phyloP scores from a whole-genome alignment of 2,329 filamentous ascomycete genomes.

The Paramyrothecium roridum region DNA sequence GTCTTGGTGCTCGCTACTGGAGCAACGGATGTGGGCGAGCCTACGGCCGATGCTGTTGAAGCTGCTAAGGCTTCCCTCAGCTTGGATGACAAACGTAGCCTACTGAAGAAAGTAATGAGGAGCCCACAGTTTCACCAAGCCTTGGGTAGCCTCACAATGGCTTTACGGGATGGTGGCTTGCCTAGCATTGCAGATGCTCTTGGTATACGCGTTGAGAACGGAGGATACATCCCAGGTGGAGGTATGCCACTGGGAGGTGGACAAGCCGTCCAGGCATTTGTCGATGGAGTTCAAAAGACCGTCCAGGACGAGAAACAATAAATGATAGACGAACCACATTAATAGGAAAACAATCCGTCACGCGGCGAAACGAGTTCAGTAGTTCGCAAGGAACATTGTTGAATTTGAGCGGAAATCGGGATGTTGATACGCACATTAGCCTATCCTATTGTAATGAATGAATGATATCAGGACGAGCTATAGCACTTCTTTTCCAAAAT shows the following conservation, averaged over 20 bases:
- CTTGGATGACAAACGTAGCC: constrained; percentile 71
- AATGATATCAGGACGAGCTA: too few relatives aligned
- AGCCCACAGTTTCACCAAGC: constrained; percentile 92
- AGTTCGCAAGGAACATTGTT: too few relatives aligned
- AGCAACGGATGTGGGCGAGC: constrained; percentile 58
- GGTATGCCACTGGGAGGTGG: constrained; percentile 83
- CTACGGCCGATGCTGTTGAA: constrained; percentile 64
- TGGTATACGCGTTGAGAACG: constrained; percentile 74
- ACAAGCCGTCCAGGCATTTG: constrained; percentile 85
- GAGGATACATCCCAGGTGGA: constrained; percentile 75
- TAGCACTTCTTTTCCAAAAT: too few relatives aligned
- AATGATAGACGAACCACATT: not conserved
- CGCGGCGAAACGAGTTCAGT: too few relatives aligned
- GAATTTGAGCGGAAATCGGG: too few relatives aligned
- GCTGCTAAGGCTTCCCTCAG: constrained; percentile 73
- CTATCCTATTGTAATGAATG: too few relatives aligned
- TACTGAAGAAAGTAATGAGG: constrained; percentile 78
- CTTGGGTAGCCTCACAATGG: constrained; percentile 78
- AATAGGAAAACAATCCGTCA: not conserved
- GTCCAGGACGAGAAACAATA: constrained; percentile 55
- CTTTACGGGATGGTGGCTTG: constrained; percentile 83
- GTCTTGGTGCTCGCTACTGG: constrained; percentile 75
- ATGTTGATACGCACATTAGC: too few relatives aligned
- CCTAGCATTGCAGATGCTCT: constrained; percentile 88
- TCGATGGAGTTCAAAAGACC: constrained; percentile 81